Evolutionary conservation across 2,329 filamentous ascomycete species (phyloP), one percentile per base, ranked within the genome.

Genomic region (Fusarium aywerte): DNA sequence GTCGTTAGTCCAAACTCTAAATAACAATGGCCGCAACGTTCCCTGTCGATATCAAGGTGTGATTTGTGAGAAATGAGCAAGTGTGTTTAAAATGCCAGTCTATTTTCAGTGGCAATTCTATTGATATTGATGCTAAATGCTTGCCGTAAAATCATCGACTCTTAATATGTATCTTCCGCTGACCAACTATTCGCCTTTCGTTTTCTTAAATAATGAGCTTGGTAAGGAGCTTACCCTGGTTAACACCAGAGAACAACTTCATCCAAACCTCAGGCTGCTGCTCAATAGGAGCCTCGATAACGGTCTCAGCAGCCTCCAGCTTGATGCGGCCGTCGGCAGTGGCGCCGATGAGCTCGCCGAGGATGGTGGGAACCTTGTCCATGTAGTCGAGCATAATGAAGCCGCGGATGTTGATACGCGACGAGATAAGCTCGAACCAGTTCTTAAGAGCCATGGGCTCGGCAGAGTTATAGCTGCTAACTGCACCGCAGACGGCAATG

Each of bases 371-470:
- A 18, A 73, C 61, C 66, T 74, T 70, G 32, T 75, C 73, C 68
- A 74, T 70, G 21, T 73, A 74, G 39, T 75, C 73, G 20, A 75
- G 58, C 73, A 75, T 73, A 16, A 75, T 74, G 45, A 75, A 75
- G 2, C 73, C 73, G 3, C 59, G 59, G 52, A 75, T 67, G 16
- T 49, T 70, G 7, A 75, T 72, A 7, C 73, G 54, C 58, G 62
- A 67, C 2, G 73, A 75, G 2, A 75, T 69, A 12, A 75, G 45
- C 62, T 75, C 73, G 32, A 75, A 75, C 73, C 73, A 75, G 56
- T 75, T 75, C 44, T 58, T 53, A 7, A 75, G 66, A 15, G 55
- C 64, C 73, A 75, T 75, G 3, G 72, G 69, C 58, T 75, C 70
- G 21, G 67, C 67, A 18, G 71, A 69, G 64, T 75, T 75, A 23